Evolutionary conservation across 768 basidiomycete species (phyloP).

Genomic region (Mycena rosella): DNA sequence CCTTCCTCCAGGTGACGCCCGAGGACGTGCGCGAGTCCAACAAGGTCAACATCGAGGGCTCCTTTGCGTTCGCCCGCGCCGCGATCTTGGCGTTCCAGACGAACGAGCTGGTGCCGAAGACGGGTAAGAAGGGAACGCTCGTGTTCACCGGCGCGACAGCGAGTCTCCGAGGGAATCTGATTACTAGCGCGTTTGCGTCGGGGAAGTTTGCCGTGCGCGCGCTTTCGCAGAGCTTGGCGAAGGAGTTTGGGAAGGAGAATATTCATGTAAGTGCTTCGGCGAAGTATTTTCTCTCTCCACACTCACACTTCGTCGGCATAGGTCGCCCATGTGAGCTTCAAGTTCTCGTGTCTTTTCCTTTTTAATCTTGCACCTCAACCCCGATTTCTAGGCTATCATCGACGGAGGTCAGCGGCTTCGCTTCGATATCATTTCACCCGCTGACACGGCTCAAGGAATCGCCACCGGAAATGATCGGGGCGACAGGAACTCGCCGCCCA

Average conservation of each 20-base stretch:
- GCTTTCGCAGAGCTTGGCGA: conserved; percentile 74
- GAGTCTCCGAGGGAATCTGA: conserved; percentile 69
- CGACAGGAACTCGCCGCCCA: conserved; percentile 54
- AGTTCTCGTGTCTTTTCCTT: too few relatives aligned
- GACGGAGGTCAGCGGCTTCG: conserved; percentile 64
- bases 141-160: conserved; percentile 63
- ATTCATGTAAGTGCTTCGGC: conserved; percentile 67
- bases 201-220: conserved; percentile 74
- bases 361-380: background rate
- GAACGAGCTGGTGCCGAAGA: conserved; percentile 60
- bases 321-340: conserved; percentile 73
- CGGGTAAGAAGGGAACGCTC: conserved; percentile 59
- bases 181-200: conserved; percentile 73
- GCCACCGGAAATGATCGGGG: conserved; percentile 42
- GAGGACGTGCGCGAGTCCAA: conserved; percentile 63
- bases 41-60: conserved; percentile 66
- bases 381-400: conserved; percentile 65
- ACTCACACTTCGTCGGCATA: conserved; percentile 37
- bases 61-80: conserved; percentile 74
- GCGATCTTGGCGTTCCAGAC: conserved; percentile 71
- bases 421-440: background rate
- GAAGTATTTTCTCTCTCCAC: background rate
- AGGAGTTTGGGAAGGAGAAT: conserved; percentile 64
- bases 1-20: conserved; percentile 71
- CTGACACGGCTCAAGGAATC: conserved; percentile 46